These are phyloP conservation scores for carrot (Daucus carota) DNA, from an alignment of 129 eudicot genomes.

Conservation along the genomic window DNA sequence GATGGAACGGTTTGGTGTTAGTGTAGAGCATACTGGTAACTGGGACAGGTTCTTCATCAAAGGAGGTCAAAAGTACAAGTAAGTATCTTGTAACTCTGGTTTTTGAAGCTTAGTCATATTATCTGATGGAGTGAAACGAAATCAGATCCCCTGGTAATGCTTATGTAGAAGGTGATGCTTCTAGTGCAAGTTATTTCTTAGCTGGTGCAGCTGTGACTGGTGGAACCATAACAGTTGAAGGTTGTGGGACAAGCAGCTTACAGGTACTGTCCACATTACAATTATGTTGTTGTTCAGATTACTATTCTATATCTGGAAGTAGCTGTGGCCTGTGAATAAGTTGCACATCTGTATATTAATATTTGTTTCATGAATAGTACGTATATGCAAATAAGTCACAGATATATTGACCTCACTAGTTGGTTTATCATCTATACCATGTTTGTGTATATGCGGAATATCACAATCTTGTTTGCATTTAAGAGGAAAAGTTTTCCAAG, in stretches of 20 bases:
- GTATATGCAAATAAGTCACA: neutral
- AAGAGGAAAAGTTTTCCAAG: neutral
- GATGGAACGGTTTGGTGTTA: conserved; percentile 91
- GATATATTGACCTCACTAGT: neutral
- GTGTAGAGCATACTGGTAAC: conserved; percentile 65
- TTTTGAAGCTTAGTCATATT: conserved; percentile 8
- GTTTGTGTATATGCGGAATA: neutral
- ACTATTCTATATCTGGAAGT: neutral
- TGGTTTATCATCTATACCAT: neutral
- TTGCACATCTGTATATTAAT: neutral
- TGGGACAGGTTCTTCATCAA: conserved; percentile 74
- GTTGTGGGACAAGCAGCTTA: conserved; percentile 96
- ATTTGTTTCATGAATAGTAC: neutral
- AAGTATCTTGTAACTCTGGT: conserved; percentile 24
- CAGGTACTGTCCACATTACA: conserved; percentile 43
- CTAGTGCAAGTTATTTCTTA: conserved; percentile 96
- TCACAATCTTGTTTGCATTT: neutral
- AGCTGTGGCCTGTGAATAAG: neutral
- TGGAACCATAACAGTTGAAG: conserved; percentile 93
- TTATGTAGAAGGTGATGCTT: conserved; percentile 96
- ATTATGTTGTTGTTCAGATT: neutral
- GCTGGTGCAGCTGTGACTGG: conserved; percentile 98
- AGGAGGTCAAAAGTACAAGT: conserved; percentile 98
- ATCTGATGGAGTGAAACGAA: conserved; percentile 2
- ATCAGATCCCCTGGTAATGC: conserved; percentile 95